A percentile compares a stretch with the other conserved stretches of the same genome.
These are phyloP conservation scores for Plantago rigida DNA, from an alignment of 305 asterid species.

Conservation along the genomic window DNA sequence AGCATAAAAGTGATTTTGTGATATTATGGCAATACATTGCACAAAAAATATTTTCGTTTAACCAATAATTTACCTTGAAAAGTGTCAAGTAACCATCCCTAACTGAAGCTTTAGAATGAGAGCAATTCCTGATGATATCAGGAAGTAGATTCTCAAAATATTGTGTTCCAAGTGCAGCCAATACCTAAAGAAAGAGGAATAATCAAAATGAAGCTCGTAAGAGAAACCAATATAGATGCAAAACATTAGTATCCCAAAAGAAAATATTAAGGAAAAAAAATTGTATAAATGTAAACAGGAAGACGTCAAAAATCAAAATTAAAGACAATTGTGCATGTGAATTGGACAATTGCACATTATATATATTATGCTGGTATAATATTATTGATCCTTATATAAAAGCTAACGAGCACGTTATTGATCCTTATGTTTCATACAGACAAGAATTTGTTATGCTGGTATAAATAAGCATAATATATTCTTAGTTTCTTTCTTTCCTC, in stretches of 20 bases:
- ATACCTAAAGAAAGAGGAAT: slow-evolving; percentile 48
- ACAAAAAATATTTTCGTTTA: slow-evolving; percentile 4
- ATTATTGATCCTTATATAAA: too few relatives aligned
- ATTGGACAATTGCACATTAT: too few relatives aligned
- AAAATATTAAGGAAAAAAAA: too few relatives aligned
- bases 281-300: not conserved
- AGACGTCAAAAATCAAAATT: too few relatives aligned
- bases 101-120: slow-evolving; percentile 86
- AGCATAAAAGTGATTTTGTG: slow-evolving; percentile 21
- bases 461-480: too few relatives aligned
- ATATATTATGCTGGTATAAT: too few relatives aligned
- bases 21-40: slow-evolving; percentile 16
- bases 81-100: slow-evolving; percentile 92
- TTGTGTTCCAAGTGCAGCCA: slow-evolving; percentile 87
- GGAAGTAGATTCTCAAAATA: slow-evolving; percentile 88
- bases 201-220: slow-evolving; percentile 8
- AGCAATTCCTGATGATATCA: slow-evolving; percentile 78
- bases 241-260: too few relatives aligned
- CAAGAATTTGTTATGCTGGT: too few relatives aligned
- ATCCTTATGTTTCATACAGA: too few relatives aligned
- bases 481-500: too few relatives aligned
- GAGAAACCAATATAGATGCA: too few relatives aligned
- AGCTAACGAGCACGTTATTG: too few relatives aligned
- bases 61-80: slow-evolving; percentile 54
- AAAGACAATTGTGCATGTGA: not conserved